A percentile compares a stretch with the other conserved stretches of the same genome.
These are phyloP conservation scores for Neurospora tetrasperma DNA, from an alignment of 495 filamentous ascomycete genomes.

Conservation along the genomic window DNA sequence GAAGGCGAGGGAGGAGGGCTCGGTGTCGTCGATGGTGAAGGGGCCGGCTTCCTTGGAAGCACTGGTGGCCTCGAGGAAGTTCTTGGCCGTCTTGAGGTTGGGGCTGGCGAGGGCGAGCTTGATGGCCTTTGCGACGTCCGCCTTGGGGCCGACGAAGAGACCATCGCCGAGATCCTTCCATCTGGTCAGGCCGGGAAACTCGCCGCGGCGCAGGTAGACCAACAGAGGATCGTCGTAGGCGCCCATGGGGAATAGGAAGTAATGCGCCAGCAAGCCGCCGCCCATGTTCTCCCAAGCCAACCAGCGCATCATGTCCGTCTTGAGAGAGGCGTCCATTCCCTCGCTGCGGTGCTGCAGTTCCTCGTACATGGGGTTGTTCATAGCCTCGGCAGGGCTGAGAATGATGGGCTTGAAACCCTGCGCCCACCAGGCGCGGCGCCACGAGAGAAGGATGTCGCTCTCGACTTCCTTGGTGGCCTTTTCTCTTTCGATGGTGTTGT, in stretches of 20 bases:
- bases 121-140: conserved; percentile 54
- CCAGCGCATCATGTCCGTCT: conserved; percentile 72
- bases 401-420: conserved; percentile 83
- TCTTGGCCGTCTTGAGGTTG: conserved; percentile 44
- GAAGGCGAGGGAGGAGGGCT: conserved; percentile 58
- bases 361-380: conserved; percentile 72
- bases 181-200: conserved; percentile 59
- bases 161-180: conserved; percentile 64
- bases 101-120: conserved; percentile 48
- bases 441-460: conserved; percentile 68
- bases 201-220: conserved; percentile 58
- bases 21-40: conserved; percentile 51
- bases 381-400: conserved; percentile 69
- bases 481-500: conserved; percentile 52
- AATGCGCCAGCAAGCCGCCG: conserved; percentile 71
- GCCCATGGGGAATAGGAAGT: conserved; percentile 78
- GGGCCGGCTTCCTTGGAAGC: conserved; percentile 12
- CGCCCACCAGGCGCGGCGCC: conserved; percentile 91
- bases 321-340: conserved; percentile 40
- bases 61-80: conserved; percentile 40
- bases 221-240: conserved; percentile 62
- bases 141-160: conserved; percentile 64
- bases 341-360: conserved; percentile 49
- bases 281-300: conserved; percentile 91
- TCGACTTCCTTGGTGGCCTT: conserved; percentile 56